phyloP scores from a whole-genome alignment of 441 rosid genomes.

The Kokia cookei region DNA sequence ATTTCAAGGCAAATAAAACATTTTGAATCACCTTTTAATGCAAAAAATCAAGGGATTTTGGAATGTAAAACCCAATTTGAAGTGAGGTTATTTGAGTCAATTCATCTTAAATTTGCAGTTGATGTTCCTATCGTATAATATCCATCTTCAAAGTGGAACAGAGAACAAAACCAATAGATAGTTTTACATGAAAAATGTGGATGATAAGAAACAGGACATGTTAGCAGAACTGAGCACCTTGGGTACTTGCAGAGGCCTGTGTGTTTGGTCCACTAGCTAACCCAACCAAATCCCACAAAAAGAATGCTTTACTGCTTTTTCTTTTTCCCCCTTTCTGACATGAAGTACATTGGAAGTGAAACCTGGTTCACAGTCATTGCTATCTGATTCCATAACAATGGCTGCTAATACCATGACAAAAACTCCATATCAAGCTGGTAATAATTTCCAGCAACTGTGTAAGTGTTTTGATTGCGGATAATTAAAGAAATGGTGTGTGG shows the following conservation, averaged over 20 bases:
- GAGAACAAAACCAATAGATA: not conserved
- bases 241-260: constrained; percentile 18
- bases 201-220: constrained; percentile 16
- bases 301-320: not conserved
- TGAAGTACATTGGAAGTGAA: constrained; percentile 17
- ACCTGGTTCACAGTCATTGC: not conserved
- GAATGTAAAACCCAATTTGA: constrained; percentile 1
- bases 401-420: not conserved
- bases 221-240: constrained; percentile 21
- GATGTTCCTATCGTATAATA: constrained; percentile 8
- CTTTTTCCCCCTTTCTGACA: not conserved
- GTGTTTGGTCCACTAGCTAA: constrained; percentile 17
- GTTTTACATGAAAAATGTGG: constrained; percentile 18
- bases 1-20: constrained; percentile 26
- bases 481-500: constrained; percentile 10
- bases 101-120: not conserved
- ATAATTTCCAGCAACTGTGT: not conserved
- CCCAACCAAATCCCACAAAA: not conserved
- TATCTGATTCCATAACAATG: constrained; percentile 6
- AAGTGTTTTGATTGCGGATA: too few relatives aligned
- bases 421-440: not conserved
- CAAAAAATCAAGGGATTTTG: constrained; percentile 20
- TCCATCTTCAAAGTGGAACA: constrained; percentile 8
- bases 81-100: constrained; percentile 12
- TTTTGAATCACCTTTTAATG: not conserved